Evolutionary conservation across 2,329 filamentous ascomycete genomes (phyloP), one percentile per base, ranked within the genome.

Genomic region (Xylaria sp.): DNA sequence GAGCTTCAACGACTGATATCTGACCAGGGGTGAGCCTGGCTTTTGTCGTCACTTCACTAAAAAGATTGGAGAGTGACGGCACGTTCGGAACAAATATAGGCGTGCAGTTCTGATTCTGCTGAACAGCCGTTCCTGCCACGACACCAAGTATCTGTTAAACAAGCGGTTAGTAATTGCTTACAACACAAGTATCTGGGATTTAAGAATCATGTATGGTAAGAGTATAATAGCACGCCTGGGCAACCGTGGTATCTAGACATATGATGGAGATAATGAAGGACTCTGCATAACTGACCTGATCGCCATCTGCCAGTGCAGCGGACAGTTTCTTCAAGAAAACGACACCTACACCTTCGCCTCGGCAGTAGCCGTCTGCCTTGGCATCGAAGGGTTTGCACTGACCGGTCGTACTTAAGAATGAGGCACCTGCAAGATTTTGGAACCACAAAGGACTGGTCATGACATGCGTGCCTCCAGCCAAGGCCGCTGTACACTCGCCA

Each of bases 301-400:
- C 82, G 0, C 83, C 82, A 36, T 86, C 85, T 1, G 75, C 75
- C 0, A 87, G 25, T 0, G 87, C 87, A 9, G 79, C 74, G 0
- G 79, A 77, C 0, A 87, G 71, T 1, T 75, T 79, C 77, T 89
- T 89, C 0, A 89, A 68, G 1, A 86, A 73, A 0, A 89, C 72
- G 0, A 78, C 71, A 0, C 74, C 83, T 2, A 81, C 73, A 0
- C 83, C 86, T 58, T 89, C 87, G 0, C 81, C 86, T 2, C 86
- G 79, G 12, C 82, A 86, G 68, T 88, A 89, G 0, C 87, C 87
- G 67, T 86, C 81, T 0, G 82, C 85, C 1, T 72, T 69, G 0
- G 75, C 68, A 62, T 85, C 83, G 59, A 81, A 83, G 1, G 76
- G 74, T 54, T 78, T 74, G 52, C 70, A 77, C 10, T 70, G 72